Conservation (phyloP, 192 early-diverging fungal species). For the Helicostylum pulchrum region DNA sequence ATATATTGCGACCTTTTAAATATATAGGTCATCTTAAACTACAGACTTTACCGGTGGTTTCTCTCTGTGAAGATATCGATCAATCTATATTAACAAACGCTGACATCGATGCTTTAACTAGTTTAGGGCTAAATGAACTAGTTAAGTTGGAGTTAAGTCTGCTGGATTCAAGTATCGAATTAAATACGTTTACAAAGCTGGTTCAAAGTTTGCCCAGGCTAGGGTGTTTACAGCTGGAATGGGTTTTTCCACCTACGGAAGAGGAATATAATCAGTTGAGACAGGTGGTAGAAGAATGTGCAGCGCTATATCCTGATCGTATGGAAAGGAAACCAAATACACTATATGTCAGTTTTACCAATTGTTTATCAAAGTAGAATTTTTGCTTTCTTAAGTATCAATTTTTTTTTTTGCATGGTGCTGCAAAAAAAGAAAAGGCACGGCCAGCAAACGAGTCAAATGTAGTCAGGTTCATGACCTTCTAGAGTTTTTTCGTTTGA, state of each 20-base stretch:
- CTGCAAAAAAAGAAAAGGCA: too few relatives aligned
- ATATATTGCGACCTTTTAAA: neutral
- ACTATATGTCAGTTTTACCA: neutral
- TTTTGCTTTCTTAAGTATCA: too few relatives aligned
- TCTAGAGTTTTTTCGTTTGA: too few relatives aligned
- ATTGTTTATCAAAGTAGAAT: too few relatives aligned
- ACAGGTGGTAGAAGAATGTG: neutral
- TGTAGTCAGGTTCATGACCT: too few relatives aligned
- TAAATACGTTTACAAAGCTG: neutral
- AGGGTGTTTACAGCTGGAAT: neutral
- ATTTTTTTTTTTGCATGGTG: too few relatives aligned
- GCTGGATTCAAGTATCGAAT: neutral
- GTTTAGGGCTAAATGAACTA: neutral
- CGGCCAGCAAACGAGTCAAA: too few relatives aligned
- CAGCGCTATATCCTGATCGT: neutral
- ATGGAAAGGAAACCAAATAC: conserved; percentile 4
- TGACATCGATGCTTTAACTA: neutral
- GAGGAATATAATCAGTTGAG: conserved; percentile 8
- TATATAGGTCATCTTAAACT: conserved; percentile 2
- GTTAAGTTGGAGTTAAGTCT: neutral
- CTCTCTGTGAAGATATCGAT: conserved; percentile 15
- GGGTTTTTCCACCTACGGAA: conserved; percentile 13
- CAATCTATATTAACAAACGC: conserved; percentile 8
- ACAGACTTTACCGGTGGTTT: neutral
- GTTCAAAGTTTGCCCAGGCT: neutral